These are phyloP conservation scores for Pythium phragmiticola DNA, from an alignment of 352 stramenopile genomes.

Conservation along the genomic window DNA sequence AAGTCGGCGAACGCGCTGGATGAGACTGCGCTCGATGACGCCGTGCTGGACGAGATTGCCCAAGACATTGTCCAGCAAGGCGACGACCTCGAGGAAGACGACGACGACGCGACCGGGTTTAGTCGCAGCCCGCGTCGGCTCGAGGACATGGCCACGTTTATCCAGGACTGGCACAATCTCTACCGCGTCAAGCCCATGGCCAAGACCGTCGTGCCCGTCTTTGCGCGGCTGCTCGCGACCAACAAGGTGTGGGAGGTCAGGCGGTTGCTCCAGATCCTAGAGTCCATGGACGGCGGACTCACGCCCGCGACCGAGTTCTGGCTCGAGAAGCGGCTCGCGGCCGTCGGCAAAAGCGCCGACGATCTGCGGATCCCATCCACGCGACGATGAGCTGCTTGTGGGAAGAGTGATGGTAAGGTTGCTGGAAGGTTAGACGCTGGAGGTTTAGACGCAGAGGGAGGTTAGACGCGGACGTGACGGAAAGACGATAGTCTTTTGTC, in stretches of 20 bases:
- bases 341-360: slow-evolving; percentile 52
- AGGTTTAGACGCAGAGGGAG: background rate
- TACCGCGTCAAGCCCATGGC: slow-evolving; percentile 59
- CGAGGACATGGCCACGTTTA: slow-evolving; percentile 64
- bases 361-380: slow-evolving; percentile 44
- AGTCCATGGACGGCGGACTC: slow-evolving; percentile 70
- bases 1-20: slow-evolving; percentile 35
- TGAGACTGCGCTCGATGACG: slow-evolving; percentile 4
- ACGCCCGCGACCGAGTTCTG: slow-evolving; percentile 64
- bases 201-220: slow-evolving; percentile 76
- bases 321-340: slow-evolving; percentile 67
- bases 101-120: slow-evolving; percentile 8
- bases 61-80: slow-evolving; percentile 28
- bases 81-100: slow-evolving; percentile 20
- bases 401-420: background rate
- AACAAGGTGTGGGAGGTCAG: slow-evolving; percentile 60
- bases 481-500: background rate
- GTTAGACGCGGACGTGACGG: background rate
- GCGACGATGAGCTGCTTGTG: slow-evolving; percentile 1
- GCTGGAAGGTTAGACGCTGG: background rate
- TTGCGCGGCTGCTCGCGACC: slow-evolving; percentile 51
- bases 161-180: slow-evolving; percentile 88
- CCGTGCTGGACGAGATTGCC: slow-evolving; percentile 24
- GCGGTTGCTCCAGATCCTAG: slow-evolving; percentile 72
- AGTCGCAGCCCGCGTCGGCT: slow-evolving; percentile 43